Evolutionary conservation across 306 rosid species (phyloP).

Genomic region (Begonia peltatifolia): DNA sequence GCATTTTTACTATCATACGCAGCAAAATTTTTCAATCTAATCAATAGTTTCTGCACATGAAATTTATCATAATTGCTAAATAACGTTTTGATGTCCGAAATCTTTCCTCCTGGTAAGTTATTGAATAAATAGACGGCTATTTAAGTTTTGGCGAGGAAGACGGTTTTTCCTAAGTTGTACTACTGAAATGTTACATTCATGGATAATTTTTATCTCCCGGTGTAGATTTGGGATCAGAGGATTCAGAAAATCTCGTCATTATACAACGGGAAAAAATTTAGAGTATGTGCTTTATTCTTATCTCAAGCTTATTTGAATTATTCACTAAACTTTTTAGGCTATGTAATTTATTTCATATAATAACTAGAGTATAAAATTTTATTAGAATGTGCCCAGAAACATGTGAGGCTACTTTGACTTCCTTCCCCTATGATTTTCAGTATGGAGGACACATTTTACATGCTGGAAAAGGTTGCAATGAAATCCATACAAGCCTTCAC

Average conservation of each 20-base stretch:
- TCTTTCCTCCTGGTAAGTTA: too few relatives aligned
- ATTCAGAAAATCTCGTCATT: slow-evolving; percentile 42
- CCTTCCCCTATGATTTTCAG: slow-evolving; percentile 24
- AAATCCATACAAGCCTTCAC: slow-evolving; percentile 47
- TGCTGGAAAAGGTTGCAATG: slow-evolving; percentile 24
- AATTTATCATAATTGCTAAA: too few relatives aligned
- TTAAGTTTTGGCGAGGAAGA: slow-evolving; percentile 1
- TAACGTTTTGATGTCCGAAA: too few relatives aligned
- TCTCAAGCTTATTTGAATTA: background rate
- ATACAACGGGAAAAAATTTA: slow-evolving; percentile 69
- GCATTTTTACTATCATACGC: background rate
- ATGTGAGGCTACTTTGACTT: background rate
- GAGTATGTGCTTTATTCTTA: slow-evolving; percentile 32
- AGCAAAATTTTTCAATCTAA: too few relatives aligned
- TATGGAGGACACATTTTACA: slow-evolving; percentile 42
- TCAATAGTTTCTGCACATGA: too few relatives aligned
- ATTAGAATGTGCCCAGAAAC: too few relatives aligned
- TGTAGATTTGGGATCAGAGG: slow-evolving; percentile 73
- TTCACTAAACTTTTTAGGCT: background rate
- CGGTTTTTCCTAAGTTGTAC: background rate
- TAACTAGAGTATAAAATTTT: too few relatives aligned
- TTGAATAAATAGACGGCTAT: background rate
- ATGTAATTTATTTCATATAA: too few relatives aligned
- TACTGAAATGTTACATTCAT: background rate
- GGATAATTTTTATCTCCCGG: background rate